phyloP scores from a whole-genome alignment of 352 stramenopile species.

The Phytophthora sansomeana region DNA sequence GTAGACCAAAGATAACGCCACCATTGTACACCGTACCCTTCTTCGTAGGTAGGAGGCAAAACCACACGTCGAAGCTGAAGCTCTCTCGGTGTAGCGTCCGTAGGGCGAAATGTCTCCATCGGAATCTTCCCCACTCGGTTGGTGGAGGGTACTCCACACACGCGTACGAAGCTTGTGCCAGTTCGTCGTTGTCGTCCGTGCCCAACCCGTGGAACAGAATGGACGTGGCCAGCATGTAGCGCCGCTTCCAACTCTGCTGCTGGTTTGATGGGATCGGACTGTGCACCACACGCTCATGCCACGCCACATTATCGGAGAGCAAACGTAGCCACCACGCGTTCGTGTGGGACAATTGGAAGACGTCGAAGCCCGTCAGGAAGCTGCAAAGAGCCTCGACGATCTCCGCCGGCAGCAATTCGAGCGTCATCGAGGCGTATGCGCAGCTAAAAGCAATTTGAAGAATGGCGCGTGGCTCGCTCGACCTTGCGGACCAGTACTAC shows the following conservation, averaged over 20 bases:
- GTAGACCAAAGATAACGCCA: conserved; percentile 52
- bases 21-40: conserved; percentile 12
- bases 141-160: conserved; percentile 35
- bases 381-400: conserved; percentile 19
- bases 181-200: conserved; percentile 21
- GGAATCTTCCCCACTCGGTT: conserved; percentile 29
- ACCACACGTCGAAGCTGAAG: conserved; percentile 56
- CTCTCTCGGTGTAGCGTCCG: conserved; percentile 23
- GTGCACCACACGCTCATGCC: conserved; percentile 28
- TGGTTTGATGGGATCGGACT: conserved; percentile 18
- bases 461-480: neutral
- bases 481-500: too few species aligned
- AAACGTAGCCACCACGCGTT: conserved; percentile 22
- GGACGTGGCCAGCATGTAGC: conserved; percentile 32
- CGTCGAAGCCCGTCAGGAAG: conserved; percentile 33
- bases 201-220: conserved; percentile 31
- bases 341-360: conserved; percentile 38
- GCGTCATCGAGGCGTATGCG: conserved; percentile 17
- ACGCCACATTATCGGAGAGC: conserved; percentile 31
- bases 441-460: too few species aligned
- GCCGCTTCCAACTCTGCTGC: conserved; percentile 28
- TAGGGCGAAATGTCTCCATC: conserved; percentile 27
- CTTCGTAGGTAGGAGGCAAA: conserved; percentile 33
- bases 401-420: conserved; percentile 27
- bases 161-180: conserved; percentile 21